A percentile compares a stretch with the other conserved stretches of the same genome.
Conservation (phyloP, 768 basidiomycete genomes). For the Leccinum pellstonianum region DNA sequence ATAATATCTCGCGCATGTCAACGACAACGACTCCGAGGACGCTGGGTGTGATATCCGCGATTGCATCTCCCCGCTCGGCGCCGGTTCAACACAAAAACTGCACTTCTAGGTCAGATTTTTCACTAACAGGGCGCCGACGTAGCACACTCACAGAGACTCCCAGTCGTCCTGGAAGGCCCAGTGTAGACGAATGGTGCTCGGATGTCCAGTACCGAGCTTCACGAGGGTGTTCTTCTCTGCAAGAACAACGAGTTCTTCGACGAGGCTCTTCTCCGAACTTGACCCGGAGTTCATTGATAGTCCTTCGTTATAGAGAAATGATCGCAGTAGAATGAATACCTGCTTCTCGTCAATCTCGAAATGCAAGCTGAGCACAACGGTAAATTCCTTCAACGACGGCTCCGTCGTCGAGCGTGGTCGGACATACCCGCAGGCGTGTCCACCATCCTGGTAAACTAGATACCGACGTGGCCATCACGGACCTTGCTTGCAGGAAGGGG, state of each 20-base stretch:
- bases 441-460: no score
- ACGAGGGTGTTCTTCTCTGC: constrained; percentile 80
- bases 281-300: constrained; percentile 50
- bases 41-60: constrained; percentile 71
- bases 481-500: no score
- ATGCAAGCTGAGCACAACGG: constrained; percentile 65
- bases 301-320: constrained; percentile 77
- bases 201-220: constrained; percentile 62
- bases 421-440: no score
- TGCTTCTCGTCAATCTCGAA: constrained; percentile 80
- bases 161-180: constrained; percentile 83
- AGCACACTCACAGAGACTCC: constrained; percentile 69
- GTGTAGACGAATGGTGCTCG: constrained; percentile 77
- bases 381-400: constrained; percentile 48
- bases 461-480: no score
- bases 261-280: constrained; percentile 37
- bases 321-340: constrained; percentile 68
- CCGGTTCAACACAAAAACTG: constrained; percentile 79
- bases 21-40: constrained; percentile 63
- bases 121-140: not conserved
- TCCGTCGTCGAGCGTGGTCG: no score
- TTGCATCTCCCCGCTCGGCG: constrained; percentile 76
- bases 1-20: constrained; percentile 77
- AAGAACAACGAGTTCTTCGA: constrained; percentile 46
- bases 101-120: constrained; percentile 11